These are phyloP conservation scores for Acrocalymma vagum DNA, from an alignment of 2,329 filamentous ascomycete genomes.

Conservation along the genomic window DNA sequence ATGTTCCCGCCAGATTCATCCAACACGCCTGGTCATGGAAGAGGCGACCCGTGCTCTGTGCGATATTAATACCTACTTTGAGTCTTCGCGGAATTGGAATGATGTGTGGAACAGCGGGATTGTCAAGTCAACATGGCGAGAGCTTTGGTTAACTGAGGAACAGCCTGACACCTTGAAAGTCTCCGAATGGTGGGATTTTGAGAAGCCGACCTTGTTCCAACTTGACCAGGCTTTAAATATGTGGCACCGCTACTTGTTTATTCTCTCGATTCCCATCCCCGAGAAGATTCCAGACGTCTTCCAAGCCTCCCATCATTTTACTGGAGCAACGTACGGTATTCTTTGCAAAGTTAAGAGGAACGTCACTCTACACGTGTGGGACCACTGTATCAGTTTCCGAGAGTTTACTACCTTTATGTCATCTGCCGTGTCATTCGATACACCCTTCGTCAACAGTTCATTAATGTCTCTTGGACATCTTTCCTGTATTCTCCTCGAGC, in stretches of 20 bases:
- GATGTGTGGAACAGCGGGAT: conserved; percentile 54
- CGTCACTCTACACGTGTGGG: conserved; percentile 68
- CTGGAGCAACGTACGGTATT: conserved; percentile 66
- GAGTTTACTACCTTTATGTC: conserved; percentile 53
- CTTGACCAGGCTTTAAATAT: conserved; percentile 53
- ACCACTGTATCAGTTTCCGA: conserved; percentile 68
- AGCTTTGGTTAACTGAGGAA: conserved; percentile 52
- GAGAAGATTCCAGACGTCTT: conserved; percentile 65
- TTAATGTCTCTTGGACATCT: conserved; percentile 44
- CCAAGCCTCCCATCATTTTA: conserved; percentile 68
- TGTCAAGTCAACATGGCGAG: conserved; percentile 53
- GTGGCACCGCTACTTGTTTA: conserved; percentile 57
- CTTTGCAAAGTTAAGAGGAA: conserved; percentile 67
- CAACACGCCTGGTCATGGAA: conserved; percentile 43
- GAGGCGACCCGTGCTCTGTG: conserved; percentile 45
- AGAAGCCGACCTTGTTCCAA: conserved; percentile 52
- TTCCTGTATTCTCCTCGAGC: conserved; percentile 43
- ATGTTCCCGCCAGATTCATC: conserved; percentile 42
- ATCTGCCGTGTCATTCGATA: conserved; percentile 44
- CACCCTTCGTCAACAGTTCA: conserved; percentile 45
- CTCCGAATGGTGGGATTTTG: conserved; percentile 53
- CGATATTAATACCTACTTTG: conserved; percentile 52
- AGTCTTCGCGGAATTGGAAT: conserved; percentile 51
- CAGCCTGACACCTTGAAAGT: conserved; percentile 48
- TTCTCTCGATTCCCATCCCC: conserved; percentile 64